phyloP scores from a whole-genome alignment of 2,329 filamentous ascomycete genomes.

The Cercospora zeae-maydis region DNA sequence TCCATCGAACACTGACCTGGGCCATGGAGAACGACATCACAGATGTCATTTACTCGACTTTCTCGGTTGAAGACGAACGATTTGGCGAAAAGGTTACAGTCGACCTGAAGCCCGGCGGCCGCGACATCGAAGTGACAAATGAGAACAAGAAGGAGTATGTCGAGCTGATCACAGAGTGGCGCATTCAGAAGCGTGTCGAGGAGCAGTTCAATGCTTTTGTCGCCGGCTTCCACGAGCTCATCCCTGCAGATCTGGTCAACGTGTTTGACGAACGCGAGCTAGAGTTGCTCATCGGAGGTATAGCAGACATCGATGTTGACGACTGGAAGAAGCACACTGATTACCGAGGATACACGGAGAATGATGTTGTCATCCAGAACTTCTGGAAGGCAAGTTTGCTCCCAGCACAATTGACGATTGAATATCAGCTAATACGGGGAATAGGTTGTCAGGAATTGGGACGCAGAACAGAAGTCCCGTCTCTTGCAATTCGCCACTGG shows the following conservation, averaged over 20 bases:
- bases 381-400: slow-evolving; percentile 75
- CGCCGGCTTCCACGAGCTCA: slow-evolving; percentile 94
- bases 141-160: slow-evolving; percentile 99
- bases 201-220: slow-evolving; percentile 99
- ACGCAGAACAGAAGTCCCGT: slow-evolving; percentile 96
- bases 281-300: slow-evolving; percentile 93
- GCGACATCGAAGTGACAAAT: slow-evolving; percentile 93
- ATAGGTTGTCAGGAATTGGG: slow-evolving; percentile 83
- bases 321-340: slow-evolving; percentile 99
- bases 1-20: slow-evolving; percentile 95
- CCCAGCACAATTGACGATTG: background rate
- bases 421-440: slow-evolving; percentile 21
- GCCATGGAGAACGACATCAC: slow-evolving; percentile 97
- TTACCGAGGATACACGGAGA: slow-evolving; percentile 97
- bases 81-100: slow-evolving; percentile 94
- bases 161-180: slow-evolving; percentile 98
- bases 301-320: slow-evolving; percentile 98
- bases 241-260: slow-evolving; percentile 92
- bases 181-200: slow-evolving; percentile 95
- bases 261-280: slow-evolving; percentile 98
- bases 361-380: slow-evolving; percentile 93
- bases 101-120: slow-evolving; percentile 84
- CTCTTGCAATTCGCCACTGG: slow-evolving; percentile 95
- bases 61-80: slow-evolving; percentile 94
- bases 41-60: slow-evolving; percentile 89